A percentile compares a stretch with the other conserved stretches of the same genome.
Conservation (phyloP, 495 filamentous ascomycete genomes). For the Trichoderma reesei region DNA sequence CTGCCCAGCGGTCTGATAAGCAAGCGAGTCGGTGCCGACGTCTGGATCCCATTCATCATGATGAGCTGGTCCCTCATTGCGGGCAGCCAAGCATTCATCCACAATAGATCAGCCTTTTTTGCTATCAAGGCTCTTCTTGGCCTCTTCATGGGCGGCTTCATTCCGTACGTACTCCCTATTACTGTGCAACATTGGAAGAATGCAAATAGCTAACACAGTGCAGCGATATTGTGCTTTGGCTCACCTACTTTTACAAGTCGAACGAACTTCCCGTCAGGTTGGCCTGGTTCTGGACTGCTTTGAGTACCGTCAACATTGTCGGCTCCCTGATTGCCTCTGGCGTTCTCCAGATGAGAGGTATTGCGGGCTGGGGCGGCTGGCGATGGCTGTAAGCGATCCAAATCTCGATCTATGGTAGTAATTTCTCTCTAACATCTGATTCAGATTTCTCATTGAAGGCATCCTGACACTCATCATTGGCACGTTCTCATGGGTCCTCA, state of each 20-base stretch:
- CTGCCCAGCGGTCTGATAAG: conserved; percentile 37
- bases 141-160: conserved; percentile 40
- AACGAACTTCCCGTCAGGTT: conserved; percentile 42
- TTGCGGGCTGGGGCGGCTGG: conserved; percentile 40
- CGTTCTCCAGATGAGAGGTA: conserved; percentile 41
- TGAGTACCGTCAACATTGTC: conserved; percentile 35
- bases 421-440: conserved; percentile 22
- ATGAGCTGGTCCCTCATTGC: conserved; percentile 33
- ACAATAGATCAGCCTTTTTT: conserved; percentile 28
- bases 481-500: conserved; percentile 40
- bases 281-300: conserved; percentile 41
- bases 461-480: conserved; percentile 44
- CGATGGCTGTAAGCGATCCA: conserved; percentile 26
- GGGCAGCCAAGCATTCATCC: conserved; percentile 32
- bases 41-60: conserved; percentile 40
- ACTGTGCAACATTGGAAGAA: not conserved
- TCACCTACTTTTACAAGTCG: conserved; percentile 45
- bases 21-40: conserved; percentile 39
- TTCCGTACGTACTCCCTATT: conserved; percentile 19
- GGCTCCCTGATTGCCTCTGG: conserved; percentile 42
- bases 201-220: not conserved
- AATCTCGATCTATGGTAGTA: not conserved
- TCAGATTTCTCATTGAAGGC: conserved; percentile 37
- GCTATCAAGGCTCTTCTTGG: conserved; percentile 36
- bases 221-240: conserved; percentile 38